Base-by-base conservation (phyloP, 805 yeast species). In the Teunomyces cretensis region DNA sequence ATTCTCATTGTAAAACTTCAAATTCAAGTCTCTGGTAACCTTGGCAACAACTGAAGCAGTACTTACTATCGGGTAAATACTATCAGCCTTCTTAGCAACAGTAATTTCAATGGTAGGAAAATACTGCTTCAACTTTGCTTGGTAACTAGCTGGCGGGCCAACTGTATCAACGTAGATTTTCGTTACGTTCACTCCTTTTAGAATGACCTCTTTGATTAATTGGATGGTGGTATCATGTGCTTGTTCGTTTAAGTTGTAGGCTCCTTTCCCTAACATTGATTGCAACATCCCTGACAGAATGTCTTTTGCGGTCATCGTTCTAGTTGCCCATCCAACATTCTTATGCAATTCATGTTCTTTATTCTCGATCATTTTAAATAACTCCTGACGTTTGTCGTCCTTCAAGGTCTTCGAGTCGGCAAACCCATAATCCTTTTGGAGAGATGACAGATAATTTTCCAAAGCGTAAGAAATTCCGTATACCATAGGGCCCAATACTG, bases 401-500 rank as follows among this genome's bases (percentile, higher is more conserved):
- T 86, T 86, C 46, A 94, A 68, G 4, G 87, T 85, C 58, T 94
- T 94, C 4, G 98, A 91, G 64, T 94, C 99, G 9, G 92, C 96
- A 67, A 94, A 94, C 12, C 90, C 97, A 52, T 80, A 84, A 27
- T 75, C 67, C 33, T 53, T 59, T 19, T 78, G 75, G 41, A 85
- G 73, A 14, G 74, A 60, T 1, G 65, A 58, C 26, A 72, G 76
- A 45, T 79, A 86, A 0, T 68, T 62, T 39, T 76, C 73, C 9
- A 83, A 65, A 50, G 96, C 84, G 60, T 89, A 94, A 2, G 94
- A 83, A 6, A 89, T 72, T 2, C 96, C 96, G 59, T 94, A 94
- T 1, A 94, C 99, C 99, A 94, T 94, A 0, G 98, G 96, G 0
- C 99, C 99, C 33, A 95, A 57, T 0, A 95, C 97, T 0, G 99